Percentiles rank a stretch among this genome's conserved stretches.
phyloP scores from a whole-genome alignment of 116 monocot species.

The Dioscorea cayenensis region DNA sequence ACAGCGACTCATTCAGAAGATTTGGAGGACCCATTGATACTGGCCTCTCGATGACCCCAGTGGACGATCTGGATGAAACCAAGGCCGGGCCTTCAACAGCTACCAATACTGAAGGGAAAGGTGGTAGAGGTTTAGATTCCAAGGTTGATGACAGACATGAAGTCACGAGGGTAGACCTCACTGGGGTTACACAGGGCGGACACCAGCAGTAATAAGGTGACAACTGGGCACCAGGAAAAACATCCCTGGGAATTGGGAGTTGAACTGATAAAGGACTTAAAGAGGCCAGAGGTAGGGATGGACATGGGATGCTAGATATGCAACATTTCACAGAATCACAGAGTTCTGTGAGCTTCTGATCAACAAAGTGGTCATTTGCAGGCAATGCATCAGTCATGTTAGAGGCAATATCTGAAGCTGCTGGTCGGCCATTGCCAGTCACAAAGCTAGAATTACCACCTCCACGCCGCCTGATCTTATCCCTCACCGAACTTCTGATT shows the following conservation, averaged over 20 bases:
- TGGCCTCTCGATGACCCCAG: conserved; percentile 28
- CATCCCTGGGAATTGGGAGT: conserved; percentile 14
- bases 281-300: conserved; percentile 15
- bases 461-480: conserved; percentile 27
- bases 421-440: background rate
- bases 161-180: conserved; percentile 23
- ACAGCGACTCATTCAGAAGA: conserved; percentile 31
- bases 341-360: conserved; percentile 3
- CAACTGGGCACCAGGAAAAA: conserved; percentile 17
- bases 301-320: conserved; percentile 14
- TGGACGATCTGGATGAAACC: conserved; percentile 16
- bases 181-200: conserved; percentile 40
- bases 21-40: conserved; percentile 30
- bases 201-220: conserved; percentile 93
- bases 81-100: conserved; percentile 3
- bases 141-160: conserved; percentile 7
- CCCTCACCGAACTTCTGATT: conserved; percentile 22
- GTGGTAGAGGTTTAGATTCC: conserved; percentile 42
- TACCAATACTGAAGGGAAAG: conserved; percentile 45
- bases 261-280: conserved; percentile 19
- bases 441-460: conserved; percentile 17
- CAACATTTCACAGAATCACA: background rate
- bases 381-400: background rate
- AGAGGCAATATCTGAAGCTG: conserved; percentile 3
- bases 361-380: conserved; percentile 7